Evolutionary conservation across 495 filamentous ascomycete species (phyloP).

Genomic region (Aspergillus affinis): DNA sequence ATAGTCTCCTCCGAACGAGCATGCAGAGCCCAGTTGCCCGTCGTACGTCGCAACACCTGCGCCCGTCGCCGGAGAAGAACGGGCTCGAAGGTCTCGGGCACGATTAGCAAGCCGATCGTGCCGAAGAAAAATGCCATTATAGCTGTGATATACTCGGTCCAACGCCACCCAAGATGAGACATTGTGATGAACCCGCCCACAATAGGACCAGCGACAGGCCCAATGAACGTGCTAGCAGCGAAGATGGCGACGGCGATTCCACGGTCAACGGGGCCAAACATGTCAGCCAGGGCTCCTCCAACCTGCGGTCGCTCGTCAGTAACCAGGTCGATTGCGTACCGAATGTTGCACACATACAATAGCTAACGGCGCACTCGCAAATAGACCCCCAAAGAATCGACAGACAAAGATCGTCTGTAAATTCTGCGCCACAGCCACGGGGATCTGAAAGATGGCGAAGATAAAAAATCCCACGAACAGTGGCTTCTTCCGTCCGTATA

Average conservation of each 20-base stretch:
- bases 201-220: constrained; percentile 56
- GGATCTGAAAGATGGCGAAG: constrained; percentile 57
- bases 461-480: constrained; percentile 49
- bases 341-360: constrained; percentile 23
- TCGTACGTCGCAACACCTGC: constrained; percentile 46
- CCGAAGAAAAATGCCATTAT: constrained; percentile 51
- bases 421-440: constrained; percentile 55
- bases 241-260: constrained; percentile 57
- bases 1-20: constrained; percentile 19
- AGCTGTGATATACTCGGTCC: constrained; percentile 57
- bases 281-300: constrained; percentile 56
- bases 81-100: constrained; percentile 55
- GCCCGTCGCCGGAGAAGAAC: constrained; percentile 53
- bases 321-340: not conserved
- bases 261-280: constrained; percentile 54
- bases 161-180: constrained; percentile 54
- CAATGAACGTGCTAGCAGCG: constrained; percentile 50
- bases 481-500: constrained; percentile 64
- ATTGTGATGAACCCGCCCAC: constrained; percentile 53
- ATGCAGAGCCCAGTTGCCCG: constrained; percentile 58
- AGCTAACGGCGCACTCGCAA: constrained; percentile 58
- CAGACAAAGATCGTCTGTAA: constrained; percentile 51
- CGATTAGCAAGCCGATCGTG: constrained; percentile 35
- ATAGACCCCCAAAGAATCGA: constrained; percentile 55
- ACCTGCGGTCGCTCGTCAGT: not conserved